Percentiles rank a stretch among this genome's conserved stretches.
Evolutionary conservation across 1,284 basidiomycete genomes (phyloP).

Genomic region (Irpex sp.): DNA sequence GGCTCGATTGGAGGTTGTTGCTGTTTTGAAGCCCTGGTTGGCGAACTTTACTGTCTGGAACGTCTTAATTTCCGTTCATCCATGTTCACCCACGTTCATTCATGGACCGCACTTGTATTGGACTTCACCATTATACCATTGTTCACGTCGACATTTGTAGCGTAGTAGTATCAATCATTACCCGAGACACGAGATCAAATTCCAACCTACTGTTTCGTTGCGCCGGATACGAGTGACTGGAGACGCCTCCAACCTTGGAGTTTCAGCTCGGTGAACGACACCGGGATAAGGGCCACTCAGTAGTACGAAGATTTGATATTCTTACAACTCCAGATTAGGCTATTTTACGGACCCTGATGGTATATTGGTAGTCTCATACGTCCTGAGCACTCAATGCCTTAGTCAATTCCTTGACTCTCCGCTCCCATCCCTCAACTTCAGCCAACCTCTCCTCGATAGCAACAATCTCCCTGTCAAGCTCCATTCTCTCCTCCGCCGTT

Average conservation of each 20-base stretch:
- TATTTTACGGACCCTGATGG: too few species aligned
- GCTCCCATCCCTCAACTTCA: slow-evolving; percentile 68
- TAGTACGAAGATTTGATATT: too few species aligned
- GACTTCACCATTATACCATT: background rate
- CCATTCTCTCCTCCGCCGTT: slow-evolving; percentile 70
- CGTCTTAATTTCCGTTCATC: background rate
- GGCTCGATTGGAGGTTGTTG: background rate
- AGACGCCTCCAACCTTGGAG: too few species aligned
- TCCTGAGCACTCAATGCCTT: slow-evolving; percentile 31
- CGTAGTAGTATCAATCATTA: background rate
- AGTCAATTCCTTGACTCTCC: slow-evolving; percentile 55
- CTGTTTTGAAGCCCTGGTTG: background rate
- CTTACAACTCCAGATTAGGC: too few species aligned
- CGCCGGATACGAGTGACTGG: too few species aligned
- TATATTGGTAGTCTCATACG: background rate
- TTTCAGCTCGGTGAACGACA: too few species aligned
- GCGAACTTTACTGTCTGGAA: background rate
- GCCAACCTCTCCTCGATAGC: slow-evolving; percentile 61
- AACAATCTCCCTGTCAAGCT: slow-evolving; percentile 68
- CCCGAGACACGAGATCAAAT: background rate
- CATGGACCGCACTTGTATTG: background rate
- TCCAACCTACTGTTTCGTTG: too few species aligned
- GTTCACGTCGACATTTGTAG: background rate
- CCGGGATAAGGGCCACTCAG: too few species aligned
- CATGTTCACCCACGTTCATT: background rate